Base-by-base conservation (phyloP, 2,329 filamentous ascomycete genomes). In the Emergomyces africanus region DNA sequence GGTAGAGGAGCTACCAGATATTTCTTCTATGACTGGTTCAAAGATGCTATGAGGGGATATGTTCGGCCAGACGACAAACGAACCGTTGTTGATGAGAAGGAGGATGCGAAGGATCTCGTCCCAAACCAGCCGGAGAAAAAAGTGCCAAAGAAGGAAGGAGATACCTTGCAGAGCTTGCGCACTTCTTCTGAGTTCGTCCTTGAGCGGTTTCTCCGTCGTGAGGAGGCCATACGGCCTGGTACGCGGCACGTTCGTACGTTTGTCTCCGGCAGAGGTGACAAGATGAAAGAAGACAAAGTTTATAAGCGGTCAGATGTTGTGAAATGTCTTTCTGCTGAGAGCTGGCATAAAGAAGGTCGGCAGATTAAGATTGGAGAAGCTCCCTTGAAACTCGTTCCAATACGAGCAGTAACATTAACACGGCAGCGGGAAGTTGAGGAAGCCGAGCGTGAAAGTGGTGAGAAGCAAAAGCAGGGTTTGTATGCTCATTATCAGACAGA, bases 311-410 rank as follows among this genome's bases (percentile, higher is more conserved):
- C 82, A 57, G 91, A 97, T 64, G 84, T 97, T 0, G 83, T 91
- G 2, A 79, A 82, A 44, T 95, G 95, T 70, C 91, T 96, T 72
- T 95, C 89, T 33, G 87, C 88, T 1, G 94, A 99, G 70, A 96
- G 89, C 1, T 99, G 94, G 94, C 94, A 97, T 70, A 96, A 96
- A 70, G 92, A 96, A 77, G 94, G 94, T 0, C 83, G 92, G 12
- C 86, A 85, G 30, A 84, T 94, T 2, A 80, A 82, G 30, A 68
- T 78, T 0, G 90, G 88, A 2, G 84, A 87, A 64, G 75, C 83
- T 54, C 89, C 94, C 0, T 74, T 96, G 61, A 99, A 99, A 71
- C 81, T 83, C 48, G 94, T 96, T 0, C 90, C 92, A 0, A 90
- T 94, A 69, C 87, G 94, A 48, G 94, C 90, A 18, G 92, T 96